These are phyloP conservation scores for Debaryomyces prosopidis DNA, from an alignment of 805 yeast genomes.

Conservation along the genomic window DNA sequence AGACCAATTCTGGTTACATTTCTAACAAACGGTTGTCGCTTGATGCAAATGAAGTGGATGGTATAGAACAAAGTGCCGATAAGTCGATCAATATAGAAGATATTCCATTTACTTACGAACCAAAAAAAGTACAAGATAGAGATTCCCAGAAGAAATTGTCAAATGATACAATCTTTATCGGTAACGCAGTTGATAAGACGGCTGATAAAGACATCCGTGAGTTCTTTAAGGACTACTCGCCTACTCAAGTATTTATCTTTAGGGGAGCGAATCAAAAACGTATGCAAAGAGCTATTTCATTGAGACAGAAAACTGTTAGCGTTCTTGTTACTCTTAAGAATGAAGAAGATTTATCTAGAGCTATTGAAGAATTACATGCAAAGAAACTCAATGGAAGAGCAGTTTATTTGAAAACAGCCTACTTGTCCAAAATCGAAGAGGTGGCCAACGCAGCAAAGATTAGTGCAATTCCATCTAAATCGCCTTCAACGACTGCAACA, in stretches of 20 bases:
- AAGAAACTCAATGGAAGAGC: constrained; percentile 37
- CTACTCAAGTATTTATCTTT: constrained; percentile 49
- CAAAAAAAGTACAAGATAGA: not conserved
- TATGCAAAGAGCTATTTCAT: constrained; percentile 17
- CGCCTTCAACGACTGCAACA: not conserved
- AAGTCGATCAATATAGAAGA: not conserved
- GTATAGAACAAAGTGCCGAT: not conserved
- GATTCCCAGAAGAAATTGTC: constrained; percentile 22
- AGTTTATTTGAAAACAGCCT: constrained; percentile 41
- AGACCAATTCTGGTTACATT: not conserved
- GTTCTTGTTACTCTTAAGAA: constrained; percentile 53
- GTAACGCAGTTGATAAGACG: constrained; percentile 36
- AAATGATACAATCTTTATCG: constrained; percentile 46
- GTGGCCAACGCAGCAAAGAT: constrained; percentile 37
- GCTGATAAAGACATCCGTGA: constrained; percentile 47
- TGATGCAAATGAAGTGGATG: constrained; percentile 2
- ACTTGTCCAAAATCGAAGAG: constrained; percentile 43
- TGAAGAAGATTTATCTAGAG: constrained; percentile 42
- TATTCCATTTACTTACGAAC: not conserved
- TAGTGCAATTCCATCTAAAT: not conserved
- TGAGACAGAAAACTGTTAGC: constrained; percentile 39
- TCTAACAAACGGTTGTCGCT: not conserved
- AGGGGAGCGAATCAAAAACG: constrained; percentile 29
- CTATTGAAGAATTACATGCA: constrained; percentile 39
- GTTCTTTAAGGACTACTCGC: constrained; percentile 44